Percentiles rank a stretch among this genome's conserved stretches.
Conservation (phyloP, 805 yeast genomes). For the Candida wancherniae region DNA sequence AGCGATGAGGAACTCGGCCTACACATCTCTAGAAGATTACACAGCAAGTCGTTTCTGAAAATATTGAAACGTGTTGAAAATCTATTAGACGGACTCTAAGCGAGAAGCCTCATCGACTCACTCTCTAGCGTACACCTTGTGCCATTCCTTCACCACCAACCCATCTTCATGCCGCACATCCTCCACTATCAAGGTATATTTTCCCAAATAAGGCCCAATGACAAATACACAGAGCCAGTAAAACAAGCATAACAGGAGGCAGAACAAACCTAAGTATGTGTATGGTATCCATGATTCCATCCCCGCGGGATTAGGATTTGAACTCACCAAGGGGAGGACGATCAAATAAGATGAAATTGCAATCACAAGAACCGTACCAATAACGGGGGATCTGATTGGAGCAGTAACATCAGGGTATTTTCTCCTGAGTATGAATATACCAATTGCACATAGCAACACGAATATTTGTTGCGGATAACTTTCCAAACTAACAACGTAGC, state of each 20-base stretch:
- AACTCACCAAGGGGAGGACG: constrained; percentile 44
- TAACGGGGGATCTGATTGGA: constrained; percentile 45
- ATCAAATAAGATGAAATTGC: constrained; percentile 44
- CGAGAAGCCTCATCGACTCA: background rate
- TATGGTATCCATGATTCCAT: constrained; percentile 45
- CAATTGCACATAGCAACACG: constrained; percentile 49
- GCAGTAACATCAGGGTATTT: constrained; percentile 47
- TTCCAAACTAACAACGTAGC: constrained; percentile 48
- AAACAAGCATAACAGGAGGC: constrained; percentile 39
- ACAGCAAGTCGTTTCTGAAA: constrained; percentile 9
- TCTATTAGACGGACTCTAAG: constrained; percentile 3
- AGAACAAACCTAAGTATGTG: constrained; percentile 41
- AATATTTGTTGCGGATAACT: constrained; percentile 50
- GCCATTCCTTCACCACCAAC: constrained; percentile 53
- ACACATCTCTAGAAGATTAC: constrained; percentile 11
- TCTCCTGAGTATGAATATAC: constrained; percentile 50
- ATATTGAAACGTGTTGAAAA: constrained; percentile 14
- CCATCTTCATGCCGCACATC: constrained; percentile 51
- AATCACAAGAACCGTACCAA: constrained; percentile 46
- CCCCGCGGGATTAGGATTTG: constrained; percentile 38
- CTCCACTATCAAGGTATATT: constrained; percentile 42
- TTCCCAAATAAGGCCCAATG: constrained; percentile 41
- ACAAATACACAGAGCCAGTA: constrained; percentile 56
- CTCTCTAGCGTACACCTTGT: constrained; percentile 22
- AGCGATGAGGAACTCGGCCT: constrained; percentile 13